Evolutionary conservation across 2,329 filamentous ascomycete species (phyloP).

Genomic region (Fusarium sp.): DNA sequence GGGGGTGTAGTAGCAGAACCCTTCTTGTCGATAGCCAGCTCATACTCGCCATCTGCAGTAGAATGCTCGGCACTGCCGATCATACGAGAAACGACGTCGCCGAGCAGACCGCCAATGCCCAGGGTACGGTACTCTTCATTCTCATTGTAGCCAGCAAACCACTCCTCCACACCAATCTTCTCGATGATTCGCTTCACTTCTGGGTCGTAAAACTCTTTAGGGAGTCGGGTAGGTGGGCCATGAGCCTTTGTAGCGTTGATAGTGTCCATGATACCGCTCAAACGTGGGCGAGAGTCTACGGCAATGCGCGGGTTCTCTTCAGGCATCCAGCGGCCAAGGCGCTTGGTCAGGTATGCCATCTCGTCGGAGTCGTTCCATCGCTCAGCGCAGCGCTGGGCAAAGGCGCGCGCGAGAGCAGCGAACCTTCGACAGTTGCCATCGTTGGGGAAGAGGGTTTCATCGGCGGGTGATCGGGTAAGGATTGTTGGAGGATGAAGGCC

Average conservation of each 20-base stretch:
- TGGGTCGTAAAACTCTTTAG: slow-evolving; percentile 88
- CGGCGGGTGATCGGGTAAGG: slow-evolving; percentile 72
- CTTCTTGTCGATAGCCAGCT: slow-evolving; percentile 56
- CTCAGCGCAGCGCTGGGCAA: slow-evolving; percentile 78
- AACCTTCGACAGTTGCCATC: slow-evolving; percentile 82
- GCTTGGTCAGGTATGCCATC: slow-evolving; percentile 84
- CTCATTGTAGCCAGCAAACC: slow-evolving; percentile 90
- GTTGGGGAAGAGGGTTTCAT: slow-evolving; percentile 87
- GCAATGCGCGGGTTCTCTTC: slow-evolving; percentile 76
- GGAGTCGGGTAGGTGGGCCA: slow-evolving; percentile 79
- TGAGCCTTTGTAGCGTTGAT: slow-evolving; percentile 92
- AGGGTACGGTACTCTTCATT: slow-evolving; percentile 88
- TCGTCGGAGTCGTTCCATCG: slow-evolving; percentile 84
- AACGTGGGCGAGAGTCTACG: slow-evolving; percentile 85
- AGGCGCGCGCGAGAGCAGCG: slow-evolving; percentile 76
- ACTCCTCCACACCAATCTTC: slow-evolving; percentile 89
- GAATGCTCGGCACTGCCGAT: slow-evolving; percentile 73
- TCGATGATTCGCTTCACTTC: slow-evolving; percentile 78
- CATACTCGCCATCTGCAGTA: slow-evolving; percentile 67
- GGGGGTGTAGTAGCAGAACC: slow-evolving; percentile 52
- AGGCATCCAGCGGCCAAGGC: slow-evolving; percentile 90
- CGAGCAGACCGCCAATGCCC: slow-evolving; percentile 87
- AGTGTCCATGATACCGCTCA: slow-evolving; percentile 94
- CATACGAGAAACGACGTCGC: slow-evolving; percentile 86
- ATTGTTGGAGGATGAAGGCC: slow-evolving; percentile 75